These are phyloP conservation scores for Dalbergia cochinchinensis DNA, from an alignment of 306 rosid species.

Conservation along the genomic window DNA sequence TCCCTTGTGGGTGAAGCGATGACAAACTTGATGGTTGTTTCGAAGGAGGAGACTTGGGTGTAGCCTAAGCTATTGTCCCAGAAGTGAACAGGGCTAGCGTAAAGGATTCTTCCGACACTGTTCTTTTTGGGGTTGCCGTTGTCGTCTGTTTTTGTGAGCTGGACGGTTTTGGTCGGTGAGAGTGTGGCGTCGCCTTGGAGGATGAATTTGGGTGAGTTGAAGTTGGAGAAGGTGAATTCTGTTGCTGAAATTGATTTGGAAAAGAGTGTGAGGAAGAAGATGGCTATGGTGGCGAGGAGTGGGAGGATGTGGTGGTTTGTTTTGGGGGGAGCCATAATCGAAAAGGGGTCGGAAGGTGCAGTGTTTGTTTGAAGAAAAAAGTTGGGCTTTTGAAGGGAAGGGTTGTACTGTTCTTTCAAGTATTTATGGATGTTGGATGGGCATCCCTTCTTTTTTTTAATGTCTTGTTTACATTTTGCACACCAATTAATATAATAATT, in stretches of 20 bases:
- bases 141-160: neutral
- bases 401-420: neutral
- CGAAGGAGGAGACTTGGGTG: neutral
- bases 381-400: neutral
- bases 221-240: neutral
- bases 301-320: neutral
- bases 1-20: neutral
- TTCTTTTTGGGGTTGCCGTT: neutral
- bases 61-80: neutral
- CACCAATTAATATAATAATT: no score
- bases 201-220: no score
- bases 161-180: neutral
- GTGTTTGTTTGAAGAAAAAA: no score
- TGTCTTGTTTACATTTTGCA: no score
- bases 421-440: no score
- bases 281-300: neutral
- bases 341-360: neutral
- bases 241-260: neutral
- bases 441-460: no score
- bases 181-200: neutral
- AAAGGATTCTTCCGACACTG: neutral
- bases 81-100: neutral
- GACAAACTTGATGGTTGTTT: neutral
- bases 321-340: neutral
- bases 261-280: neutral